Base-by-base conservation (phyloP, 441 rosid genomes). In the Gossypium armourianum region DNA sequence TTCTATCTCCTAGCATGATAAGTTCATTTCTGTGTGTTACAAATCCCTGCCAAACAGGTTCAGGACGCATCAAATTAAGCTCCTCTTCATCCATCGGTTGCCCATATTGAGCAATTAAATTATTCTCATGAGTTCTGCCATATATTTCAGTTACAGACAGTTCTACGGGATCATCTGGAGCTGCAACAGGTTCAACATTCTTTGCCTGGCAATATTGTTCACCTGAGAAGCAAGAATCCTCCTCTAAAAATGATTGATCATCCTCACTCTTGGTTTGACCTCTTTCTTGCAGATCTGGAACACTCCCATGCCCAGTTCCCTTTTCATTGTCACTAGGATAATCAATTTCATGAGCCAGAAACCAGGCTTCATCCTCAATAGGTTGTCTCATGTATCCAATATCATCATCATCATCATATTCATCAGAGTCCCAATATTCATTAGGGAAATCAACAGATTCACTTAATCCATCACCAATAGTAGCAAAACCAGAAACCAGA, bases 401-500 rank as follows among this genome's bases (percentile, higher is more conserved):
- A 78, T 94, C 99, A 20, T 92, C 97, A 19, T 94, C 96, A 2
- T 94, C 97, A 2, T 94, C 99, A 77, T 94, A 94, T 76, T 90
- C 97, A 59, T 94, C 99, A 56, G 99, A 94, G 78, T 94, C 99
- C 99, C 99, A 94, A 80, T 92, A 92, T 55, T 94, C 97, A 71
- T 94, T 89, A 21, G 87, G 88, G 73, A 87, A 90, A 72, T 94
- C 99, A 72, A 90, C 80, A 36, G 93, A 86, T 86, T 89, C 99
- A 82, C 96, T 88, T 71, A 89, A 81, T 75, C 97, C 99, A 85
- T 92, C 97, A 74, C 97, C 99, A 29, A 90, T 79, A 57, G 99
- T 90, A 76, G 97, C 97, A 87, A 94, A 92, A 74, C 99, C 97
- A 59, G 97, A 94, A 76, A 94, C 93, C 74, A 92, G 83, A 86